These are phyloP conservation scores for Iris macrosiphon DNA, from an alignment of 106 monocot species.

Conservation along the genomic window DNA sequence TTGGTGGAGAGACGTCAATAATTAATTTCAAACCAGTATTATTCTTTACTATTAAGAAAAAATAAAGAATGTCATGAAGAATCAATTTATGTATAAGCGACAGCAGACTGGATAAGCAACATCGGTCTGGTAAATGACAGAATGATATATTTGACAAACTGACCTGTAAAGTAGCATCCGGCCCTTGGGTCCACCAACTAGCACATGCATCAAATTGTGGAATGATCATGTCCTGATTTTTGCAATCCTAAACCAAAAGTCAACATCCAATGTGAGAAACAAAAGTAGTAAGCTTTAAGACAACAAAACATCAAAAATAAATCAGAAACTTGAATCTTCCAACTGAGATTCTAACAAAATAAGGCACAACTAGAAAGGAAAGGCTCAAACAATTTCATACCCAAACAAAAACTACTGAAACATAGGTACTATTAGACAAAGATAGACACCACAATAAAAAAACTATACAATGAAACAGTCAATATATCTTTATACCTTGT, in stretches of 20 bases:
- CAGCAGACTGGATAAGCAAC: no score
- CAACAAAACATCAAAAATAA: background rate
- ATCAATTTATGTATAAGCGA: no score
- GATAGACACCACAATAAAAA: no score
- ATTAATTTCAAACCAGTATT: no score
- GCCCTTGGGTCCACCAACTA: conserved; percentile 99
- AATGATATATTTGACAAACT: conserved; percentile 10
- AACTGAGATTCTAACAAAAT: background rate
- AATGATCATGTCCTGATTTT: conserved; percentile 46
- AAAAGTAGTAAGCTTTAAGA: background rate
- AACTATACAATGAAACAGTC: background rate
- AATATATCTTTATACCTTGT: conserved; percentile 52
- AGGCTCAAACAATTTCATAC: no score
- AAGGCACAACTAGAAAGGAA: no score
- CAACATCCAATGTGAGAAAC: background rate
- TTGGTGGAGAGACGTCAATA: no score
- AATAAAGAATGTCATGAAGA: no score
- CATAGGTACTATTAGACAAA: no score
- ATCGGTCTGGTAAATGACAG: no score
- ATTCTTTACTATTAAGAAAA: no score
- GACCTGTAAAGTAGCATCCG: conserved; percentile 87
- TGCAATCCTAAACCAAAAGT: conserved; percentile 23
- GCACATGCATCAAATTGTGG: conserved; percentile 99
- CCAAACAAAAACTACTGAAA: no score
- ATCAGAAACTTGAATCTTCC: background rate